These are phyloP conservation scores for Mycena polygramma DNA, from an alignment of 768 basidiomycete genomes.

Conservation along the genomic window DNA sequence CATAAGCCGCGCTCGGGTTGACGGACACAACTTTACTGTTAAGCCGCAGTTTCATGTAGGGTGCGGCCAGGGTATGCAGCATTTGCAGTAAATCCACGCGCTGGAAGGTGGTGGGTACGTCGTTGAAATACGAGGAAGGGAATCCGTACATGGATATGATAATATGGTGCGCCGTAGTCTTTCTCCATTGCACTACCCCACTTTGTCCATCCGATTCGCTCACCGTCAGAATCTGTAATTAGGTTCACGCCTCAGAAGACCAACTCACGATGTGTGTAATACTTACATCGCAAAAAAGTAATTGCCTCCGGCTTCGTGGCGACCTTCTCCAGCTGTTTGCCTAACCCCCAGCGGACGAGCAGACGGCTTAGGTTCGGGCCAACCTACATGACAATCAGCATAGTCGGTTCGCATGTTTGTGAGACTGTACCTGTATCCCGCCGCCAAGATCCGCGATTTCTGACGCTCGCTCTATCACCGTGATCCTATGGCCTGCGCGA, in stretches of 20 bases:
- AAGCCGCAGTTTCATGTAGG: slow-evolving; percentile 53
- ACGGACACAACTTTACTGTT: slow-evolving; percentile 50
- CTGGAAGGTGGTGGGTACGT: slow-evolving; percentile 44
- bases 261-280: not conserved
- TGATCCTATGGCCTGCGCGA: slow-evolving; percentile 54
- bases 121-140: slow-evolving; percentile 26
- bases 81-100: slow-evolving; percentile 63
- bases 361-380: slow-evolving; percentile 58
- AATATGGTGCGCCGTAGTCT: slow-evolving; percentile 50
- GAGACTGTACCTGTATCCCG: slow-evolving; percentile 13
- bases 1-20: slow-evolving; percentile 42
- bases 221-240: slow-evolving; percentile 46
- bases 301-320: slow-evolving; percentile 55
- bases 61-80: slow-evolving; percentile 50
- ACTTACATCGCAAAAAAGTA: slow-evolving; percentile 58
- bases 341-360: slow-evolving; percentile 65
- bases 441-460: slow-evolving; percentile 38
- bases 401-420: not conserved
- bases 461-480: slow-evolving; percentile 53
- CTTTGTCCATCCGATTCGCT: slow-evolving; percentile 45
- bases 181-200: slow-evolving; percentile 45
- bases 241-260: too few relatives aligned
- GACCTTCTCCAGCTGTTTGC: slow-evolving; percentile 52
- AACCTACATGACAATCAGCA: not conserved
- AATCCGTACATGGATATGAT: slow-evolving; percentile 51